Percentiles rank a stretch among this genome's conserved stretches.
These are phyloP conservation scores for Exophiala phaeomuriformis DNA, from an alignment of 2,329 filamentous ascomycete species.

Conservation along the genomic window DNA sequence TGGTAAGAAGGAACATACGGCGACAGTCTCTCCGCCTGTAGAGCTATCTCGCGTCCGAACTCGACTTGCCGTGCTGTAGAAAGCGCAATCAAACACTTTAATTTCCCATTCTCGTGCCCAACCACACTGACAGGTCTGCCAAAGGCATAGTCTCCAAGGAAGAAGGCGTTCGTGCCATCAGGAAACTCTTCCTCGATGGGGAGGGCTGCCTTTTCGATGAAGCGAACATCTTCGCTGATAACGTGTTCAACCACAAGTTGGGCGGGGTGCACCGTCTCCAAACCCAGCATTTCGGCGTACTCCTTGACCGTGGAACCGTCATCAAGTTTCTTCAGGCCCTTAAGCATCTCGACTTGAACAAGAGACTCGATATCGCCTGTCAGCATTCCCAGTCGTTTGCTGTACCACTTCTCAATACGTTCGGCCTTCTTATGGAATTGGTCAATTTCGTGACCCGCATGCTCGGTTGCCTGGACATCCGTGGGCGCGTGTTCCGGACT, in stretches of 20 bases:
- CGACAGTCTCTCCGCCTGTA: slow-evolving; percentile 59
- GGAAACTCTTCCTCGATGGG: slow-evolving; percentile 91
- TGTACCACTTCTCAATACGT: slow-evolving; percentile 78
- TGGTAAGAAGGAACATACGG: slow-evolving; percentile 80
- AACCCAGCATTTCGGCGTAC: slow-evolving; percentile 74
- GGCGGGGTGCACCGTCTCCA: slow-evolving; percentile 83
- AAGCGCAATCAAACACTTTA: slow-evolving; percentile 69
- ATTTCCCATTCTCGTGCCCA: slow-evolving; percentile 65
- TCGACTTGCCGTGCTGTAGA: slow-evolving; percentile 68
- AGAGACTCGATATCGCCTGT: slow-evolving; percentile 82
- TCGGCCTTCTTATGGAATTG: slow-evolving; percentile 79
- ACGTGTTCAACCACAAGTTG: slow-evolving; percentile 88
- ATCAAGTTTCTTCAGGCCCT: slow-evolving; percentile 81
- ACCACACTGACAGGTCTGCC: slow-evolving; percentile 80
- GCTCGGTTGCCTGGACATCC: slow-evolving; percentile 61
- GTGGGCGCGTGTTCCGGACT: slow-evolving; percentile 56
- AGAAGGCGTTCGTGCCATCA: slow-evolving; percentile 73
- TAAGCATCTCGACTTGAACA: slow-evolving; percentile 88
- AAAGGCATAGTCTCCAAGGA: slow-evolving; percentile 87
- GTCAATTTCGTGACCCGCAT: slow-evolving; percentile 67
- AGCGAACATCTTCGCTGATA: slow-evolving; percentile 82
- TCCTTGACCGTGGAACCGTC: slow-evolving; percentile 88
- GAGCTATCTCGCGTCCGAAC: slow-evolving; percentile 69
- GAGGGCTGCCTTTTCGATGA: slow-evolving; percentile 80
- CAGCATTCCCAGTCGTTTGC: slow-evolving; percentile 80